Percentiles rank a stretch among this genome's conserved stretches.
Conservation (phyloP, 495 filamentous ascomycete genomes). For the Penicillium egyptiacum region DNA sequence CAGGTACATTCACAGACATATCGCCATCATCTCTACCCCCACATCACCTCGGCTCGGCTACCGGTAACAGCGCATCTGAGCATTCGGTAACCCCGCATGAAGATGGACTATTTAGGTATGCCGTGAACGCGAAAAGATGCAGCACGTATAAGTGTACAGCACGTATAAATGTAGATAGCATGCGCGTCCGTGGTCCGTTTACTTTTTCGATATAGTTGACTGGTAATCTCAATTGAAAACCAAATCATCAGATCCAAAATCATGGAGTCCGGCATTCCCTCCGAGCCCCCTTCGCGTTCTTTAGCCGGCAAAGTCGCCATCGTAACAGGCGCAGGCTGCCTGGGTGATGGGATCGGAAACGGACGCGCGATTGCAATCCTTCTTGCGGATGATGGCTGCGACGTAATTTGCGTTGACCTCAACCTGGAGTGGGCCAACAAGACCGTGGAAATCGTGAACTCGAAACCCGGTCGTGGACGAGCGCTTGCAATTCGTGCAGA, state of each 20-base stretch:
- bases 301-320: constrained; percentile 53
- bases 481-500: constrained; percentile 47
- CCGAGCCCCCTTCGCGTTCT: constrained; percentile 30
- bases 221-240: constrained; percentile 1
- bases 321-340: constrained; percentile 58
- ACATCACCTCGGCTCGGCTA: constrained; percentile 28
- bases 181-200: background rate
- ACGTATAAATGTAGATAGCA: background rate
- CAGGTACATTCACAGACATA: background rate
- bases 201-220: background rate
- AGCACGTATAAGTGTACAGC: background rate
- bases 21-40: background rate
- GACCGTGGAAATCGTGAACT: constrained; percentile 50
- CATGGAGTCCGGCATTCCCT: constrained; percentile 23
- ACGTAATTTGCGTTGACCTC: constrained; percentile 55
- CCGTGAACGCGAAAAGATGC: background rate
- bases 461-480: constrained; percentile 24
- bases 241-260: background rate
- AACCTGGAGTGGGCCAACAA: constrained; percentile 44
- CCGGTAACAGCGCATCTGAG: background rate
- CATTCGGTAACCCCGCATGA: constrained; percentile 18
- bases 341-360: constrained; percentile 56
- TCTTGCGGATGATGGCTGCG: constrained; percentile 53
- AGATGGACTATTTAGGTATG: background rate
- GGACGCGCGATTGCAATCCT: constrained; percentile 58